A percentile compares a stretch with the other conserved stretches of the same genome.
These are phyloP conservation scores for Nakazawaea sp. DNA, from an alignment of 805 yeast species.

Conservation along the genomic window DNA sequence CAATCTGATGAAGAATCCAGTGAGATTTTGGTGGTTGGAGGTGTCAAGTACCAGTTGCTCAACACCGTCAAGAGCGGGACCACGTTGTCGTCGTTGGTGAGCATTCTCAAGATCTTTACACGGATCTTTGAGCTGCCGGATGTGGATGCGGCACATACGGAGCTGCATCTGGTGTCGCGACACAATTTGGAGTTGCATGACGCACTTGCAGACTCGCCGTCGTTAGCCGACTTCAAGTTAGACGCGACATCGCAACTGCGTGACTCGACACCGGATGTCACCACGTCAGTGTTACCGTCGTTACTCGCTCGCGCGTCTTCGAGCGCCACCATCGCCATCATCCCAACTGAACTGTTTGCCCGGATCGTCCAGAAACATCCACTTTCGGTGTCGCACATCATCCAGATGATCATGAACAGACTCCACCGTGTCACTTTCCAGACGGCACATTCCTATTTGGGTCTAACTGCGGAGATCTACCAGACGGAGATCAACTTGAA, in stretches of 20 bases:
- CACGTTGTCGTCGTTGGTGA: constrained; percentile 77
- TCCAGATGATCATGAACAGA: constrained; percentile 84
- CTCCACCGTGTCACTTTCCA: constrained; percentile 87
- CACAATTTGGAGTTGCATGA: constrained; percentile 9
- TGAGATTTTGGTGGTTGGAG: constrained; percentile 43
- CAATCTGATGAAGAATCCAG: constrained; percentile 21
- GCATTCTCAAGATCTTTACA: constrained; percentile 71
- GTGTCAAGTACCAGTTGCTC: constrained; percentile 61
- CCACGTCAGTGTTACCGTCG: constrained; percentile 13
- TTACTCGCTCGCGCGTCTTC: constrained; percentile 69
- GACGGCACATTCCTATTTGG: constrained; percentile 82
- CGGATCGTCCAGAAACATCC: constrained; percentile 72
- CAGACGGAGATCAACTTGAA: constrained; percentile 70
- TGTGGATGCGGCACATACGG: background rate
- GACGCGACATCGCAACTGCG: constrained; percentile 9
- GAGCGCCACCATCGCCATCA: constrained; percentile 83
- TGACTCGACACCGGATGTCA: background rate
- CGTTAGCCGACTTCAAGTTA: constrained; percentile 13
- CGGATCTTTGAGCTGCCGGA: constrained; percentile 22
- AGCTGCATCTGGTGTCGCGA: constrained; percentile 1
- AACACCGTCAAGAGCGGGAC: constrained; percentile 80
- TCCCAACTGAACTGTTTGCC: constrained; percentile 78
- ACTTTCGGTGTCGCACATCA: constrained; percentile 86
- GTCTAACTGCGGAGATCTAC: constrained; percentile 74
- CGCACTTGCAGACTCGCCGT: constrained; percentile 1